phyloP scores from a whole-genome alignment of 2,329 filamentous ascomycete species.

The Ophiosphaerella narmari region DNA sequence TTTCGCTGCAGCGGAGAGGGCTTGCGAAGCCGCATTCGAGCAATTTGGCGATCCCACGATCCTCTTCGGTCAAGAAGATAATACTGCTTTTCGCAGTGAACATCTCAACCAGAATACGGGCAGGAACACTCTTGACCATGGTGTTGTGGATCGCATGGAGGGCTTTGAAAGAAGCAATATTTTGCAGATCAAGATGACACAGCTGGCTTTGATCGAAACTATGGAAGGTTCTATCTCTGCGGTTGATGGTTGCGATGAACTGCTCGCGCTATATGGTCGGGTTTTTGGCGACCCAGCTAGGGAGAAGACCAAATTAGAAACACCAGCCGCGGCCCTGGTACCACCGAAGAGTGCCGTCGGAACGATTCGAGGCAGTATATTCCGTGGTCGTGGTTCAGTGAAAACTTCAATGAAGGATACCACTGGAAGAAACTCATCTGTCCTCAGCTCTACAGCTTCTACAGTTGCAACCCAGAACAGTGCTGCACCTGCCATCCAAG shows the following conservation, averaged over 20 bases:
- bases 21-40: constrained; percentile 89
- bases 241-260: constrained; percentile 84
- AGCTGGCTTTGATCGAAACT: constrained; percentile 81
- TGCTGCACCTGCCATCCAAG: constrained; percentile 71
- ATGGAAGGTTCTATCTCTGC: constrained; percentile 82
- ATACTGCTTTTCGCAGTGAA: constrained; percentile 63
- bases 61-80: constrained; percentile 67
- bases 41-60: constrained; percentile 76
- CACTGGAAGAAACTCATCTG: constrained; percentile 26
- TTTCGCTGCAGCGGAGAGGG: constrained; percentile 75
- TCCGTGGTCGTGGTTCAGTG: constrained; percentile 57
- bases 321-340: constrained; percentile 55
- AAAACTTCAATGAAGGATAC: constrained; percentile 25
- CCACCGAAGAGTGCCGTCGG: constrained; percentile 66
- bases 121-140: constrained; percentile 35
- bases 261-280: constrained; percentile 79
- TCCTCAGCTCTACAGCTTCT: constrained; percentile 31
- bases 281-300: constrained; percentile 70
- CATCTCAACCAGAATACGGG: constrained; percentile 59
- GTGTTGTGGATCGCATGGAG: constrained; percentile 78
- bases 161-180: constrained; percentile 83
- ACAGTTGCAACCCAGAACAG: constrained; percentile 34
- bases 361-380: constrained; percentile 76
- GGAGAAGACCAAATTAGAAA: constrained; percentile 43
- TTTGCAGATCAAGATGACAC: constrained; percentile 95